These are phyloP conservation scores for Tulasnella sp. DNA, from an alignment of 768 basidiomycete species.

Conservation along the genomic window DNA sequence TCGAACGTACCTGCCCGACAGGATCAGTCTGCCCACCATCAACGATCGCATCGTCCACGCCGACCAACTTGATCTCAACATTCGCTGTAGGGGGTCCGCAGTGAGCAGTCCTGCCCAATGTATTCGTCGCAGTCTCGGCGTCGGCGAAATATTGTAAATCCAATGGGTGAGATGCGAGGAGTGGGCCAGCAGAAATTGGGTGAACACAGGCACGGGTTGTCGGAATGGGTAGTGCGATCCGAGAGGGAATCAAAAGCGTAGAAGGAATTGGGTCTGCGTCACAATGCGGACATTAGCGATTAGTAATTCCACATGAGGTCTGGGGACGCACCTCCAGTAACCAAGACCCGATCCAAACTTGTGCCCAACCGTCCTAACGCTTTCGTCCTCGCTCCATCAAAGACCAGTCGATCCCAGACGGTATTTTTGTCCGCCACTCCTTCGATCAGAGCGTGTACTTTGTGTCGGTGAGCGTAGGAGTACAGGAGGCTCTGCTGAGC, in stretches of 20 bases:
- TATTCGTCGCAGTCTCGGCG: constrained; percentile 12
- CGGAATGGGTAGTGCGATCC: constrained; percentile 68
- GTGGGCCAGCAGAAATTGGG: constrained; percentile 56
- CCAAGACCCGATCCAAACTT: neutral
- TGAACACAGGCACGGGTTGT: constrained; percentile 53
- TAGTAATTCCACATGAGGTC: constrained; percentile 11
- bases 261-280: constrained; percentile 39
- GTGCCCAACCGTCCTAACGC: constrained; percentile 35
- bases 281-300: neutral
- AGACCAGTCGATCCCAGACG: constrained; percentile 74
- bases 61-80: constrained; percentile 68
- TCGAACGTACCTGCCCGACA: constrained; percentile 36
- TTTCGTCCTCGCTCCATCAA: constrained; percentile 50
- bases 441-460: constrained; percentile 51
- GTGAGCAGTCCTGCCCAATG: constrained; percentile 35
- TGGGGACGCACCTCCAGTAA: constrained; percentile 5
- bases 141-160: constrained; percentile 67
- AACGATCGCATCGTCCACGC: constrained; percentile 50
- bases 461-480: constrained; percentile 66
- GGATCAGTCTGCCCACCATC: constrained; percentile 55
- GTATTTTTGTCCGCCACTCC: constrained; percentile 70
- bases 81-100: constrained; percentile 79
- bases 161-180: constrained; percentile 72
- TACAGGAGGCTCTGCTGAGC: constrained; percentile 44
- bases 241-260: constrained; percentile 45